Evolutionary conservation across 2,329 filamentous ascomycete genomes (phyloP).

Genomic region (Calonectria ilicicola): DNA sequence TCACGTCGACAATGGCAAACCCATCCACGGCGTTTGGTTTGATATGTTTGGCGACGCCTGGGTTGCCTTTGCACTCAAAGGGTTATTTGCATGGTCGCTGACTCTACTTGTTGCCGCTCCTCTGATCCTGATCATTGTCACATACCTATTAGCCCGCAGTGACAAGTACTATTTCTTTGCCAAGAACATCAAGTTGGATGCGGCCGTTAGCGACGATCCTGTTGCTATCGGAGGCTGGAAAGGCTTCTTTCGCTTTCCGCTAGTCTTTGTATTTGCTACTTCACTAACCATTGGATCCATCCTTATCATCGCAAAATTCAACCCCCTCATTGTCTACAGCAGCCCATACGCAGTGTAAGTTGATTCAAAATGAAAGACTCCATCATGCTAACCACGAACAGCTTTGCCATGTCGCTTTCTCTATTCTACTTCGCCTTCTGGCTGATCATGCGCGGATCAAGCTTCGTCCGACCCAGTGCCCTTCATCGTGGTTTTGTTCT

Average conservation of each 20-base stretch:
- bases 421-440: constrained; percentile 85
- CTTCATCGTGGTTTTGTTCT: constrained; percentile 84
- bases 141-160: constrained; percentile 74
- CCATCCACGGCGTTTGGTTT: constrained; percentile 87
- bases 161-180: constrained; percentile 94
- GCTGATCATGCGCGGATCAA: constrained; percentile 83
- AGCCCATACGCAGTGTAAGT: constrained; percentile 81
- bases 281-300: constrained; percentile 78
- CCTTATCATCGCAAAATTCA: constrained; percentile 83
- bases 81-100: constrained; percentile 89
- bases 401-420: constrained; percentile 87
- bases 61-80: constrained; percentile 82
- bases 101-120: constrained; percentile 85
- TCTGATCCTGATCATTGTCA: constrained; percentile 76
- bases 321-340: constrained; percentile 92
- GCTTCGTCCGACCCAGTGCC: constrained; percentile 85
- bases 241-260: constrained; percentile 86
- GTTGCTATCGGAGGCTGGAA: constrained; percentile 80
- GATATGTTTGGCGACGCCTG: constrained; percentile 87
- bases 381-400: constrained; percentile 41
- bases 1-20: constrained; percentile 72
- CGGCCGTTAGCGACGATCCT: constrained; percentile 68
- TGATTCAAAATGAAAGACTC: neutral
- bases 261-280: constrained; percentile 77
- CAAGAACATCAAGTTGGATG: constrained; percentile 65